These are phyloP conservation scores for Fusarium liriodendri DNA, from an alignment of 2,329 filamentous ascomycete genomes.

Conservation along the genomic window DNA sequence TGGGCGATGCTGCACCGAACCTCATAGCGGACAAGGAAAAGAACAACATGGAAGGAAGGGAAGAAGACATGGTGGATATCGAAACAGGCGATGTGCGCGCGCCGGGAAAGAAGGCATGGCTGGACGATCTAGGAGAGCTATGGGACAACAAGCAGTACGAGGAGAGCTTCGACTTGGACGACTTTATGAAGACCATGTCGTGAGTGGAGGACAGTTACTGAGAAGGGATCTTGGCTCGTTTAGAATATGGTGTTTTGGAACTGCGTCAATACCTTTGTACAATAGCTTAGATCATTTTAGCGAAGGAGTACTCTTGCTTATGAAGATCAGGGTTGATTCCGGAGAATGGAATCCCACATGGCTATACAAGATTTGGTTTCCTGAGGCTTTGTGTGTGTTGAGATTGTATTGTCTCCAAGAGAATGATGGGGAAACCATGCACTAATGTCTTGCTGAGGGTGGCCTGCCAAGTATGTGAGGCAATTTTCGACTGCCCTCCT, in stretches of 20 bases:
- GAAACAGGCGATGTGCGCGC: constrained; percentile 94
- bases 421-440: background rate
- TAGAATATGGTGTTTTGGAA: constrained; percentile 37
- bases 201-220: constrained; percentile 41
- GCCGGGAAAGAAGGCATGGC: constrained; percentile 94
- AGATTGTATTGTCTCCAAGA: background rate
- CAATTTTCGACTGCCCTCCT: background rate
- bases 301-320: constrained; percentile 44
- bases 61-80: constrained; percentile 91
- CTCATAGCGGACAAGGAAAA: constrained; percentile 71
- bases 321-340: constrained; percentile 27
- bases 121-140: constrained; percentile 93
- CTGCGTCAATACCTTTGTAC: constrained; percentile 38
- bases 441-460: background rate
- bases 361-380: background rate
- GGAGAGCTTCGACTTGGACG: constrained; percentile 96
- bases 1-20: constrained; percentile 80
- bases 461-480: background rate
- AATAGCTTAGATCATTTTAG: constrained; percentile 44
- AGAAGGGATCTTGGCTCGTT: constrained; percentile 9
- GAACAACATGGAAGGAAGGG: constrained; percentile 69
- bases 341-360: constrained; percentile 6
- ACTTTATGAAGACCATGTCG: constrained; percentile 95
- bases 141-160: constrained; percentile 99
- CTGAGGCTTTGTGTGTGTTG: background rate